Conservation (phyloP, 495 filamentous ascomycete genomes). For the Penicillium nucicola region DNA sequence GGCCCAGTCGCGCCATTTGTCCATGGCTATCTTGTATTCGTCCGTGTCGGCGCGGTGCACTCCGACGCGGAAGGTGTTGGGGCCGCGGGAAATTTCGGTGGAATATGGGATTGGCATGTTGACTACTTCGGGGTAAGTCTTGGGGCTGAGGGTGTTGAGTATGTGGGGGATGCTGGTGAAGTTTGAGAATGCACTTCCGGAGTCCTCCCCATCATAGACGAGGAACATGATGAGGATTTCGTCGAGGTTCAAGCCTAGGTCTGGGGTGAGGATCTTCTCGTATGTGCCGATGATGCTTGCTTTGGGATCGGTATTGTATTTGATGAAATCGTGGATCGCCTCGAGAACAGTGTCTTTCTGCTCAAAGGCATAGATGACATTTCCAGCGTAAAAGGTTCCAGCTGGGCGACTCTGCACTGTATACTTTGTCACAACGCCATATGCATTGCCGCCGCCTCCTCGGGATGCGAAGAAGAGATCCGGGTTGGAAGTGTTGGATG, state of each 20-base stretch:
- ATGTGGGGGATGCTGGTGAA: conserved; percentile 28
- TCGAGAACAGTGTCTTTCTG: conserved; percentile 23
- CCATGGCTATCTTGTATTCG: conserved; percentile 18
- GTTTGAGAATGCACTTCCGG: conserved; percentile 26
- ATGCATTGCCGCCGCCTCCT: conserved; percentile 50
- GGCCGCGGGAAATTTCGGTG: conserved; percentile 25
- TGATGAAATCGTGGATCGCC: conserved; percentile 27
- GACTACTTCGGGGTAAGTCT: conserved; percentile 29
- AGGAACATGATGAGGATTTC: conserved; percentile 34
- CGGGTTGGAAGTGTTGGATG: conserved; percentile 43
- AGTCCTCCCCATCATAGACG: conserved; percentile 32
- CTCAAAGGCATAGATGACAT: conserved; percentile 24
- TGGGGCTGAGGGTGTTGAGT: conserved; percentile 19
- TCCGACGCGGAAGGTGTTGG: conserved; percentile 34
- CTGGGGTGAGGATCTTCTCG: conserved; percentile 23
- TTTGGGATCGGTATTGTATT: conserved; percentile 33
- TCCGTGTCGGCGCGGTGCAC: conserved; percentile 26
- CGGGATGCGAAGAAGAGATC: conserved; percentile 59
- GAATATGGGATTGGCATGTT: conserved; percentile 30
- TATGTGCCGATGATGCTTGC: conserved; percentile 32
- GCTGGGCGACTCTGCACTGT: conserved; percentile 25
- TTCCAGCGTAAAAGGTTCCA: conserved; percentile 29
- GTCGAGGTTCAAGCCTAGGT: conserved; percentile 26
- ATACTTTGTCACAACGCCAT: conserved; percentile 43
- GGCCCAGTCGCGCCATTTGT: conserved; percentile 26